Conservation (phyloP, 228 moss, liverwort and hornwort species). For the Sphagnum fallax region DNA sequence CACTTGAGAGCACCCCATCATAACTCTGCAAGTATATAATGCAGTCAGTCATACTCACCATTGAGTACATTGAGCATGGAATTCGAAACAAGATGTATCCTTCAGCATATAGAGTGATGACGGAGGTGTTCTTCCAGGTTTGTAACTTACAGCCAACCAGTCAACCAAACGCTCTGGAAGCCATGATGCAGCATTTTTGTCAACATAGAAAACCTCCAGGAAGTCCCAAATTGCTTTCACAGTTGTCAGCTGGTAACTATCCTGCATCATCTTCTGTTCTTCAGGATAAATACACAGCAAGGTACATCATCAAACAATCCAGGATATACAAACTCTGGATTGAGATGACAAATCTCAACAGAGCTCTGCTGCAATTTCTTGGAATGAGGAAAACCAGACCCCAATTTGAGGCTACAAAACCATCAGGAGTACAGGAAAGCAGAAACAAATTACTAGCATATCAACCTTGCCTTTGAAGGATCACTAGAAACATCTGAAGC, state of each 20-base stretch:
- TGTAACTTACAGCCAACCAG: slow-evolving; percentile 71
- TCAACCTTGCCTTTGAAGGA: slow-evolving; percentile 58
- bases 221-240: slow-evolving; percentile 97
- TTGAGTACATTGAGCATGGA: not conserved
- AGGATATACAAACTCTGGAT: not conserved
- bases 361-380: slow-evolving; percentile 3
- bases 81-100: too few relatives aligned
- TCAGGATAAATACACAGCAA: too few relatives aligned
- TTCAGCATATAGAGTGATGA: not conserved
- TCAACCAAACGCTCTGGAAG: slow-evolving; percentile 92
- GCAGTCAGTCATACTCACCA: too few relatives aligned
- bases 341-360: not conserved
- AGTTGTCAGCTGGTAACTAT: slow-evolving; percentile 36
- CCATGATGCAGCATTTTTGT: slow-evolving; percentile 84
- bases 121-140: not conserved
- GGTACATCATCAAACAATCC: not conserved
- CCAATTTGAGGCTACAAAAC: not conserved
- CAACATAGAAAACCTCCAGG: slow-evolving; percentile 88
- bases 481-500: slow-evolving; percentile 41
- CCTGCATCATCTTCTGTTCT: slow-evolving; percentile 27
- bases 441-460: slow-evolving; percentile 6
- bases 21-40: slow-evolving; percentile 45
- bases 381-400: not conserved
- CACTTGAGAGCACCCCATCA: slow-evolving; percentile 51
- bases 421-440: not conserved